Base-by-base conservation (phyloP, 2,329 filamentous ascomycete genomes). In the Colletotrichum nymphaeae region DNA sequence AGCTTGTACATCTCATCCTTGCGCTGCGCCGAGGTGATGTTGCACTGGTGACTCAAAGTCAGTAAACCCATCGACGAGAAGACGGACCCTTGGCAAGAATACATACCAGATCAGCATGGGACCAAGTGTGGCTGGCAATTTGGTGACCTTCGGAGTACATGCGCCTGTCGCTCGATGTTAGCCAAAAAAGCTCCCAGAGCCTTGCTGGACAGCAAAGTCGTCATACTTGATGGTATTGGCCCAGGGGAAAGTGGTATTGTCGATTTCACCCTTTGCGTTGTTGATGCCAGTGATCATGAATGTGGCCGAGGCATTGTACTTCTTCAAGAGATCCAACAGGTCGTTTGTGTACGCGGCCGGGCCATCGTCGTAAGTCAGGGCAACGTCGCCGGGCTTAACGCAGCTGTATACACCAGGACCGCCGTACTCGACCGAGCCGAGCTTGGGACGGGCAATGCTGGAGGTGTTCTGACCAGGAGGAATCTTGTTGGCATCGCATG, bases 401-500 rank as follows among this genome's bases (percentile, higher is more conserved):
- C 72, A 74, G 42, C 68, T 74, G 49, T 71, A 74, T 19, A 74
- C 52, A 14, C 72, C 72, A 12, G 78, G 82, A 24, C 87, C 88
- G 26, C 88, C 88, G 75, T 90, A 89, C 0, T 79, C 77, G 3
- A 89, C 81, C 24, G 73, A 81, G 26, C 89, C 89, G 6, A 88
- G 74, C 63, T 86, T 83, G 5, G 87, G 82, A 46, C 89, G 84
- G 35, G 83, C 77, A 66, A 91, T 81, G 3, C 78, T 81, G 3
- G 86, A 85, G 3, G 88, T 90, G 74, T 88, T 87, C n/a, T 81
- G 79, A 19, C 88, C 89, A 26, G 68, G 19, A 4, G 24, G 83
- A 76, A 7, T 88, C 88, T 37, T 82, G 77, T 89, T 88, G 64
- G 85, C 88, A 76, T 89, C 88, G 77, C 89, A 91, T 16, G 80